Evolutionary conservation across 2,329 filamentous ascomycete genomes (phyloP), one percentile per base, ranked within the genome.

Genomic region (Neospermospora avenae): DNA sequence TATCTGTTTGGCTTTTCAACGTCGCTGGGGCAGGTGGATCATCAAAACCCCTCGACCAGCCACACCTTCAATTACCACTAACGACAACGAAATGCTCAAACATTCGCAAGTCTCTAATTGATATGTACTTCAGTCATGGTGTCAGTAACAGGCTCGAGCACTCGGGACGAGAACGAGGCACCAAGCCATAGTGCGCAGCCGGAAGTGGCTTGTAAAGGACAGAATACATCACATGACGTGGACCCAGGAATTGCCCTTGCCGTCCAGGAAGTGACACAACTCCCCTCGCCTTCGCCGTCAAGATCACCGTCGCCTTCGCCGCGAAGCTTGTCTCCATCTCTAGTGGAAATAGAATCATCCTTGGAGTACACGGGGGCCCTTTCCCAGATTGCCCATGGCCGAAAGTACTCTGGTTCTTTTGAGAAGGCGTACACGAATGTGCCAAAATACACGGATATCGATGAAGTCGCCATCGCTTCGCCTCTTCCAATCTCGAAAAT

Each of bases 271-370:
- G 31, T 58, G 13, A 46, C 10, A 18, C 69, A 71, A 14, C 63
- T 71, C 20, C 68, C 65, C 45, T 68, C 67, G 34, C 69, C 69
- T 51, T 71, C 68, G 2, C 59, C 55, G 10, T 55, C 59, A 28
- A 48, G 55, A 48, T 57, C 55, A 6, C 66, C 66, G 4, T 63
- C 68, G 7, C 66, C 65, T 16, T 70, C 68, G 18, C 65, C 67
- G 24, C 61, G 65, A 59, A 67, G 67, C 35, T 53, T 46, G 13
- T 68, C 66, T 20, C 66, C 67, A n/a, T 64, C 65, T 24, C 28
- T 67, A 14, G 51, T 63, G 14, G 57, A 57, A 3, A 63, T 54
- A 14, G 65, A 64, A 25, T 62, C 59, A 31, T 60, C 55, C 1
- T 58, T 44, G 13, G 68, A 67, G 18, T 60, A 46, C 35, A 59